phyloP scores from a whole-genome alignment of 169 alveolate genomes.

The Cryptosporidium muris region DNA sequence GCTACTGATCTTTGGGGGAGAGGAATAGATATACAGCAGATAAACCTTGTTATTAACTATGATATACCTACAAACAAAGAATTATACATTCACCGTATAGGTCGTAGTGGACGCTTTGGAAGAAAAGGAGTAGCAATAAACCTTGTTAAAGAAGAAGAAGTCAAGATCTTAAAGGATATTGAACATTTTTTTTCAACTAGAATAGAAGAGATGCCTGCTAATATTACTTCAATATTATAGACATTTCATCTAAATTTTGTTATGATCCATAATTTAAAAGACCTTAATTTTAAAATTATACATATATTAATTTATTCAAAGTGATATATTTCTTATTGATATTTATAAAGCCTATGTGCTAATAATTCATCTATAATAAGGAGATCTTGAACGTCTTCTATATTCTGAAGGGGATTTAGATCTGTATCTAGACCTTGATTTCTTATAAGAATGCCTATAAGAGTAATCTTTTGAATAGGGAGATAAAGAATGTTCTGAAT shows the following conservation, averaged over 20 bases:
- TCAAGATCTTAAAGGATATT: conserved; percentile 10
- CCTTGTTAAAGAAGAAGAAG: conserved; percentile 76
- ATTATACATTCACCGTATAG: conserved; percentile 97
- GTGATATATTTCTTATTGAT: background rate
- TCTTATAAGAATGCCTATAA: no score
- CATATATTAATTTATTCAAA: no score
- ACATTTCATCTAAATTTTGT: background rate
- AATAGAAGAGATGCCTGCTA: conserved; percentile 37
- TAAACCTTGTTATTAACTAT: conserved; percentile 96
- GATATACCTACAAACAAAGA: conserved; percentile 98
- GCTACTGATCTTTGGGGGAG: conserved; percentile 99
- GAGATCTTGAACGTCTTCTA: no score
- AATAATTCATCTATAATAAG: no score
- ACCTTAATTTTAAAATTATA: no score
- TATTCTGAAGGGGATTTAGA: no score
- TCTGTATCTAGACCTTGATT: no score
- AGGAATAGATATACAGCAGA: conserved; percentile 99
- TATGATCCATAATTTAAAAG: no score
- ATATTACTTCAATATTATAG: background rate
- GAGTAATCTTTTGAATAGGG: no score
- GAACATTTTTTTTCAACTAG: conserved; percentile 44
- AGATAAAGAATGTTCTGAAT: no score
- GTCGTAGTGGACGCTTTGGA: conserved; percentile 99
- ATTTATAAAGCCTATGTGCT: background rate
- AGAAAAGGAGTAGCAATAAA: conserved; percentile 99